Evolutionary conservation across 495 filamentous ascomycete genomes (phyloP).

Genomic region (Penicillium angulare): DNA sequence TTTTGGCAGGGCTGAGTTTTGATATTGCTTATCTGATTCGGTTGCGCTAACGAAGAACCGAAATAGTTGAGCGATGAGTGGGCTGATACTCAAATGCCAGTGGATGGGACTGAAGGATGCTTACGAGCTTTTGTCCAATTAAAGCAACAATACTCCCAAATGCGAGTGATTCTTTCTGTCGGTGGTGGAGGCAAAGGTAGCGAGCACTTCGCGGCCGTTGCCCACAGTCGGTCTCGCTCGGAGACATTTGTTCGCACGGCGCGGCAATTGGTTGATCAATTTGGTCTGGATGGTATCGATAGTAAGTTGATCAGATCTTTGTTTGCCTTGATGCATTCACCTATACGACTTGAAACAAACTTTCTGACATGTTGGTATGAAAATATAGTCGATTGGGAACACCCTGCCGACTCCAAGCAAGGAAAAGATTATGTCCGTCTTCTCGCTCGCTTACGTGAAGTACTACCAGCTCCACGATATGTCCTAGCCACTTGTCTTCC

Average conservation of each 20-base stretch:
- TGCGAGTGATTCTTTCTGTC: conserved; percentile 82
- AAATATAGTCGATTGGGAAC: conserved; percentile 82
- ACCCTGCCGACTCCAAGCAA: conserved; percentile 66
- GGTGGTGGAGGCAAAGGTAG: conserved; percentile 79
- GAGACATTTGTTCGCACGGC: conserved; percentile 75
- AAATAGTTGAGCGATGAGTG: conserved; percentile 80
- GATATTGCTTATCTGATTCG: not conserved
- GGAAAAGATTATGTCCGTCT: conserved; percentile 73
- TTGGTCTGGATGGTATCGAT: conserved; percentile 82
- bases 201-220: conserved; percentile 73
- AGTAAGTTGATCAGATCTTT: conserved; percentile 44
- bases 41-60: not conserved
- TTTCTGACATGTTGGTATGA: not conserved
- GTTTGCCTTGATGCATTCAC: not conserved
- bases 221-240: conserved; percentile 55
- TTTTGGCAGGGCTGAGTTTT: too few relatives aligned
- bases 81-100: conserved; percentile 76
- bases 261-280: conserved; percentile 67
- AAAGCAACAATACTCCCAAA: conserved; percentile 70
- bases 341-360: not conserved
- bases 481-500: conserved; percentile 79
- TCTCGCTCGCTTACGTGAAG: conserved; percentile 64
- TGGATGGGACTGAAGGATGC: conserved; percentile 76
- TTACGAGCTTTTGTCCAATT: conserved; percentile 71
- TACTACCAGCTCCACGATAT: conserved; percentile 71